Percentiles rank a stretch among this genome's conserved stretches.
These are phyloP conservation scores for Phytophthora uliginosa DNA, from an alignment of 352 stramenopile genomes.

Conservation along the genomic window DNA sequence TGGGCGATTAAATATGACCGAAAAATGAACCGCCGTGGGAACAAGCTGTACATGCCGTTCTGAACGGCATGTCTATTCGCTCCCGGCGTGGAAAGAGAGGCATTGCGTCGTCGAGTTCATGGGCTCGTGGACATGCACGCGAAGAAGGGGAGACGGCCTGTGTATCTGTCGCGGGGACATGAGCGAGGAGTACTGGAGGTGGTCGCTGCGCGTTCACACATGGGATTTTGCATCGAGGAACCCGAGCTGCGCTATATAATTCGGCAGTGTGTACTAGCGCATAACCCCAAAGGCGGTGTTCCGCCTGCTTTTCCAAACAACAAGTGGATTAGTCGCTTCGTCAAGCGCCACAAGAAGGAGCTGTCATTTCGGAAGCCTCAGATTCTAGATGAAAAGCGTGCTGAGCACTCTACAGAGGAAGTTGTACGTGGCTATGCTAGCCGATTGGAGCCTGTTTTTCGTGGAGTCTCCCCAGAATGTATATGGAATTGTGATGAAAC, in stretches of 20 bases:
- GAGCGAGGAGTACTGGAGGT: neutral
- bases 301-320: neutral
- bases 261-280: neutral
- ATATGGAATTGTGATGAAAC: neutral
- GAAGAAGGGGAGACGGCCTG: neutral
- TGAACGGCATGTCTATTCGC: neutral
- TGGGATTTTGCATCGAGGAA: neutral
- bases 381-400: neutral
- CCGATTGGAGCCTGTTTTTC: neutral
- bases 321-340: neutral
- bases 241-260: neutral
- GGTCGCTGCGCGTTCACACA: neutral
- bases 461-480: neutral
- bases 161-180: neutral
- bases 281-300: neutral
- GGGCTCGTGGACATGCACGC: neutral
- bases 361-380: neutral
- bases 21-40: neutral
- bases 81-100: neutral
- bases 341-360: neutral
- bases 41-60: neutral
- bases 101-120: neutral
- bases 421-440: neutral
- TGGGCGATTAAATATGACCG: too few relatives aligned
- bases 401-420: neutral